Base-by-base conservation (phyloP, 495 filamentous ascomycete species). In the Filosporella fistucella region DNA sequence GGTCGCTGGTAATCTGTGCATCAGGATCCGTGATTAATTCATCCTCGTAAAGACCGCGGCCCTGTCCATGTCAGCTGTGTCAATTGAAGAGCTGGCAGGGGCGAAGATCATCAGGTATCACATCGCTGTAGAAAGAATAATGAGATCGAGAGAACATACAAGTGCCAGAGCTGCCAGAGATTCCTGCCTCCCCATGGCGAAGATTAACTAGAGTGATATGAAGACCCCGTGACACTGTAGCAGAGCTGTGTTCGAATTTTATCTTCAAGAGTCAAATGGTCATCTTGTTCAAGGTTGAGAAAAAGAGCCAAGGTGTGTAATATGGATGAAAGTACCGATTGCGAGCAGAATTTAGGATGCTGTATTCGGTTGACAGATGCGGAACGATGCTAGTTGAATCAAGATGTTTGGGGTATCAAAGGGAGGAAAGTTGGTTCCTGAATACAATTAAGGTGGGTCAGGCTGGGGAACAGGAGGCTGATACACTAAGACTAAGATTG, bases 31-130 rank as follows among this genome's bases (percentile, higher is more conserved):
- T 45, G 43, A 81, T 52, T 17, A 61, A 71, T 12, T 82, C 78
- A 41, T 78, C 70, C 55, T 88, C 83, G 47, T 86, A 88, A 39
- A 82, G 83, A 8, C 83, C 87, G 12, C 85, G 77, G 47, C 85
- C 85, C 84, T 85, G 43, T 29, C 8, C 35, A 7, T 16, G n/a
- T n/a, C n/a, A n/a, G n/a, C n/a, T n/a, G 12, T 17, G 20, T 16
- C 23, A 42, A 42, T 33, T 16, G 16, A 33, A 33, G 2, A 33
- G 30, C 2, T 16, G 1, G 5, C 12, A 2, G 3, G 16, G 12
- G 2, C 12, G 30, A 33, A 33, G 13, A 39, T 21, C 4, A 39
- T 30, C 18, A 42, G 40, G 12, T 4, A 42, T 24, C 3, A 22
- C 21, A 42, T 10, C 9, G 4, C 14, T 25, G 4, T n/a, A n/a